These are phyloP conservation scores for Cronartium ribicola DNA, from an alignment of 1,284 basidiomycete species.

Conservation along the genomic window DNA sequence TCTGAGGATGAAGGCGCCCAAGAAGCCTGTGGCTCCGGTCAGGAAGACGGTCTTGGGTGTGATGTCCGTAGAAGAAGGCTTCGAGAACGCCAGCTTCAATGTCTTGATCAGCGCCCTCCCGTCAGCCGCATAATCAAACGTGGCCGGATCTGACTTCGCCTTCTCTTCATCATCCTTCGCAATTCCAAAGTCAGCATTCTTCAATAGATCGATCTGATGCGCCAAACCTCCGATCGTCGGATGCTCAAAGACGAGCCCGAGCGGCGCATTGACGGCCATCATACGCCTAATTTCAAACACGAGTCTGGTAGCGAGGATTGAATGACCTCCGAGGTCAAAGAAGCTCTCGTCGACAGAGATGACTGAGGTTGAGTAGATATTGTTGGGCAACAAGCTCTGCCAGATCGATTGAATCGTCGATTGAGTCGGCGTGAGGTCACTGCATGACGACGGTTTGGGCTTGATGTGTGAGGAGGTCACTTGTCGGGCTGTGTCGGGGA, in stretches of 20 bases:
- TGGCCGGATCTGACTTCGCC: slow-evolving; percentile 47
- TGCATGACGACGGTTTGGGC: slow-evolving; percentile 45
- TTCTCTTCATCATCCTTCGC: slow-evolving; percentile 53
- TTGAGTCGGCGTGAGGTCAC: slow-evolving; percentile 66
- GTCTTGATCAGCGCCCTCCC: slow-evolving; percentile 63
- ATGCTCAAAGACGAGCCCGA: slow-evolving; percentile 87
- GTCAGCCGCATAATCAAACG: slow-evolving; percentile 71
- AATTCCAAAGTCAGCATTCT: slow-evolving; percentile 76
- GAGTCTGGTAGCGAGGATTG: slow-evolving; percentile 91
- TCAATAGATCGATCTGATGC: slow-evolving; percentile 69
- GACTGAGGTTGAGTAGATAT: slow-evolving; percentile 58
- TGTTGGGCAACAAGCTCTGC: slow-evolving; percentile 73
- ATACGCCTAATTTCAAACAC: slow-evolving; percentile 94
- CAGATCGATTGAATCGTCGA: slow-evolving; percentile 76
- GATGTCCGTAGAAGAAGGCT: slow-evolving; percentile 58
- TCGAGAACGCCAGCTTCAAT: slow-evolving; percentile 63
- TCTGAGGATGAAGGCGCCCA: slow-evolving; percentile 85
- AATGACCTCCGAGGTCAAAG: slow-evolving; percentile 98
- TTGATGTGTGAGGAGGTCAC: slow-evolving; percentile 52
- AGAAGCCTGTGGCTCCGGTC: slow-evolving; percentile 94
- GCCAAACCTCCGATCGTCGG: slow-evolving; percentile 83
- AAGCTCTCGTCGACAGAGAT: slow-evolving; percentile 90
- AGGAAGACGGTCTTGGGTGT: slow-evolving; percentile 72
- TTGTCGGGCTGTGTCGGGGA: slow-evolving; percentile 90
- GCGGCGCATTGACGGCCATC: slow-evolving; percentile 84